Evolutionary conservation across 768 basidiomycete genomes (phyloP).

Genomic region (Russula sp.): DNA sequence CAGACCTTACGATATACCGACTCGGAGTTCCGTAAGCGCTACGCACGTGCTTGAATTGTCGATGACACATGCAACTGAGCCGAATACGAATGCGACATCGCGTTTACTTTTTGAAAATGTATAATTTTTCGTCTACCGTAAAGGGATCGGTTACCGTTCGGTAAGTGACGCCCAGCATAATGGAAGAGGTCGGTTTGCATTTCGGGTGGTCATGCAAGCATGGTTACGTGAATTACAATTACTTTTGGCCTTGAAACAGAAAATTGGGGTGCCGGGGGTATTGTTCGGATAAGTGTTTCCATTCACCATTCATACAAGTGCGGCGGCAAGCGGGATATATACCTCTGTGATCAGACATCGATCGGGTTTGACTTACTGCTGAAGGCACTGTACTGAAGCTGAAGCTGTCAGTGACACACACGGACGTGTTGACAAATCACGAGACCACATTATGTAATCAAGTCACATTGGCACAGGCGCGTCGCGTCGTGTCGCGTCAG

Average conservation of each 20-base stretch:
- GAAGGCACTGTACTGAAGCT: too few species aligned
- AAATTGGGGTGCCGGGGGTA: background rate
- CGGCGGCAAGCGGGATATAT: background rate
- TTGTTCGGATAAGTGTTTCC: too few species aligned
- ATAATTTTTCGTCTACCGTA: background rate
- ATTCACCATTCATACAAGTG: too few species aligned
- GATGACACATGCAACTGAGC: background rate
- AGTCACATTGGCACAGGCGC: too few species aligned
- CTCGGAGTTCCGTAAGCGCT: background rate
- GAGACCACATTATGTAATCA: constrained; percentile 5
- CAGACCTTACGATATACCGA: background rate
- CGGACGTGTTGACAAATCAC: too few species aligned
- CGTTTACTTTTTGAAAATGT: background rate
- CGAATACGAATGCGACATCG: background rate
- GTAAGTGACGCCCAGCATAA: background rate
- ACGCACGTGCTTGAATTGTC: background rate
- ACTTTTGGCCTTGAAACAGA: background rate
- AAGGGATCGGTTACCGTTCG: background rate
- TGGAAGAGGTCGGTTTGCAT: background rate
- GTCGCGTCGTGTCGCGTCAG: constrained; percentile 28
- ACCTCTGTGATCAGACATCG: too few species aligned
- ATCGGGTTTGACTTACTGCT: too few species aligned
- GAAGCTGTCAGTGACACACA: too few species aligned
- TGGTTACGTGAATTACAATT: background rate
- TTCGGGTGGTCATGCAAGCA: background rate